Percentiles rank a stretch among this genome's conserved stretches.
Conservation (phyloP, 208 protist species). For the Leishmania braziliensis region DNA sequence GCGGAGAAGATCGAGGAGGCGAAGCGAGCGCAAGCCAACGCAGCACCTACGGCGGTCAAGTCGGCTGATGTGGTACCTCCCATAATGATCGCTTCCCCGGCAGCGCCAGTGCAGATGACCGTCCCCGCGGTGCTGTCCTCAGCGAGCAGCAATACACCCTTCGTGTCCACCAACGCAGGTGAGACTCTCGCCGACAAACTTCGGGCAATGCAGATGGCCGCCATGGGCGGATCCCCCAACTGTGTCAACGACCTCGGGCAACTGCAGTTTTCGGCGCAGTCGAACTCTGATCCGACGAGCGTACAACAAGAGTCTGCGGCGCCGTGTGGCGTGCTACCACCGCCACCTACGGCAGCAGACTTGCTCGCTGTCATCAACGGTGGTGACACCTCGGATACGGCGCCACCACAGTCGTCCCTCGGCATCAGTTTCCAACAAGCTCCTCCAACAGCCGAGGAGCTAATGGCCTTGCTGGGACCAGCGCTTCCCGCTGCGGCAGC, state of each 20-base stretch:
- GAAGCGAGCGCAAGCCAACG: constrained; percentile 14
- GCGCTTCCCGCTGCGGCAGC: background rate
- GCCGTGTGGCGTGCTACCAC: constrained; percentile 1
- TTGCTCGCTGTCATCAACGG: constrained; percentile 31
- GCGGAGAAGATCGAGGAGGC: constrained; percentile 31
- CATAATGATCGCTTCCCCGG: background rate
- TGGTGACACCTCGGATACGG: background rate
- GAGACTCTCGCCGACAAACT: constrained; percentile 69
- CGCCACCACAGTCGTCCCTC: background rate
- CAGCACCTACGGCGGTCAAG: background rate
- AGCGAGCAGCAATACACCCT: background rate
- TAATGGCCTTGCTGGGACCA: constrained; percentile 66
- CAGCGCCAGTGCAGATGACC: background rate
- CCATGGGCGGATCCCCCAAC: background rate
- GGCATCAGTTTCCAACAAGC: constrained; percentile 12
- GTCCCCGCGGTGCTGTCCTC: background rate
- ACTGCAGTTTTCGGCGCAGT: background rate
- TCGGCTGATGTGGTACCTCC: background rate
- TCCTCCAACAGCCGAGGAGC: constrained; percentile 53
- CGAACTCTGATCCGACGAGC: background rate
- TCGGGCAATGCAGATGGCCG: constrained; percentile 57
- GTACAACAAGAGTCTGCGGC: background rate
- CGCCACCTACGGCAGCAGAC: constrained; percentile 23
- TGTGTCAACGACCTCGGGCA: background rate
- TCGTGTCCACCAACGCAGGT: constrained; percentile 27